Conservation (phyloP, 1,284 basidiomycete genomes). For the Ganoderma boninense region DNA sequence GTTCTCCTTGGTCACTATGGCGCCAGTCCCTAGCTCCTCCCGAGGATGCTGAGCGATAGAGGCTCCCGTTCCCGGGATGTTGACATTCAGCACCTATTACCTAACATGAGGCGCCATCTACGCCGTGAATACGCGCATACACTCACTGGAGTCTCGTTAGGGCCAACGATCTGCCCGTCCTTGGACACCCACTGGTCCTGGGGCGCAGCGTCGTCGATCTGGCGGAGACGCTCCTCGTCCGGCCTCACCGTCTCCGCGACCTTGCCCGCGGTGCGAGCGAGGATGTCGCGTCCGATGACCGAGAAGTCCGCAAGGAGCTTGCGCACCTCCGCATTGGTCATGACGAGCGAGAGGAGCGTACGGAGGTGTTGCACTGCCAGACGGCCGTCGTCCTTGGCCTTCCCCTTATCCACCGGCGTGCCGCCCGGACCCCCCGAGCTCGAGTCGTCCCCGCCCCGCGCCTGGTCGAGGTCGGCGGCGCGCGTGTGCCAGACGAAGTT, state of each 20-base stretch:
- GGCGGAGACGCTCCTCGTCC: conserved; percentile 64
- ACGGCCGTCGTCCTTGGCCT: conserved; percentile 66
- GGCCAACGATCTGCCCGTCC: conserved; percentile 54
- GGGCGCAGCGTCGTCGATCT: conserved; percentile 77
- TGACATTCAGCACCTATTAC: conserved; percentile 53
- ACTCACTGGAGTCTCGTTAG: conserved; percentile 42
- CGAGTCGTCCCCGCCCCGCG: conserved; percentile 53
- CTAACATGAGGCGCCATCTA: neutral
- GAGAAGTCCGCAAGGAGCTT: conserved; percentile 89
- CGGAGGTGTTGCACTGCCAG: conserved; percentile 84
- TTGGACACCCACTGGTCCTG: conserved; percentile 64
- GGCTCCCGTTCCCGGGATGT: conserved; percentile 54
- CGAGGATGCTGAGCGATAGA: conserved; percentile 56
- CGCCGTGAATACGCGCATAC: conserved; percentile 10
- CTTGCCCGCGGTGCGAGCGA: conserved; percentile 81
- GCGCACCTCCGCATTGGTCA: conserved; percentile 92
- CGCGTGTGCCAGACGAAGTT: conserved; percentile 84
- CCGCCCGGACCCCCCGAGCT: conserved; percentile 47
- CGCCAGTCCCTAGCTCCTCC: conserved; percentile 39
- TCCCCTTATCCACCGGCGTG: conserved; percentile 62
- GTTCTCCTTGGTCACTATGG: conserved; percentile 40
- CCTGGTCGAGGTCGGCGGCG: conserved; percentile 55
- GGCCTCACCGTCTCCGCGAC: conserved; percentile 80
- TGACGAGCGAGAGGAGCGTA: conserved; percentile 82
- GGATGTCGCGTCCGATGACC: conserved; percentile 87